phyloP scores from a whole-genome alignment of 1,284 basidiomycete species.

The Ceratobasidium sp. region DNA sequence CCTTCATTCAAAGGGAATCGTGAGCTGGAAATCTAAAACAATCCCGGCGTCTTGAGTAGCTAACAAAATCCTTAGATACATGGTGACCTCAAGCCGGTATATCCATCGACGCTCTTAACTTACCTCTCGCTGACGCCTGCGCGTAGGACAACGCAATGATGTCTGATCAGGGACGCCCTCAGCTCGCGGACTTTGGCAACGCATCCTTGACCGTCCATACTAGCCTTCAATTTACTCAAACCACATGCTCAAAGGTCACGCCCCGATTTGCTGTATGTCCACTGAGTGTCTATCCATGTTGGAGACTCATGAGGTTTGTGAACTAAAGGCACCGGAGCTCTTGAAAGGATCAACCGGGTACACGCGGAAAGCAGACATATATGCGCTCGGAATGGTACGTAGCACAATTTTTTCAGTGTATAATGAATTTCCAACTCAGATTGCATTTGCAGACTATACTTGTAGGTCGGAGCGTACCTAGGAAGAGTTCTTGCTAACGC shows the following conservation, averaged over 20 bases:
- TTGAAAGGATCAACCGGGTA: neutral
- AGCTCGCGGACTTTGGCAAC: slow-evolving; percentile 3
- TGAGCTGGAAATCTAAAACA: neutral
- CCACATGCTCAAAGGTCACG: neutral
- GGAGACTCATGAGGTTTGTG: too few relatives aligned
- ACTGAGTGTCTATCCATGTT: neutral
- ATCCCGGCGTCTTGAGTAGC: neutral
- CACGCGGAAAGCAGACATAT: neutral
- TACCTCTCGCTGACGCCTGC: neutral
- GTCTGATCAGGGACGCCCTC: neutral
- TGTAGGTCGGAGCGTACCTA: neutral
- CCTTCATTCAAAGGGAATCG: neutral
- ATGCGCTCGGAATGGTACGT: slow-evolving; percentile 16
- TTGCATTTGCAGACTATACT: neutral
- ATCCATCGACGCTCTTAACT: neutral
- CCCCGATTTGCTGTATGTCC: neutral
- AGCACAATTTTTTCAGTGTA: neutral
- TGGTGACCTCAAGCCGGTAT: neutral
- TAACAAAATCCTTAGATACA: neutral
- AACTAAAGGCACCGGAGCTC: slow-evolving; percentile 2
- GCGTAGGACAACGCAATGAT: neutral
- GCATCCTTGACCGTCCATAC: neutral
- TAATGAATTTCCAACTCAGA: neutral
- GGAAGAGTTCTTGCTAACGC: neutral
- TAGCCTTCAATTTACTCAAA: neutral